Base-by-base conservation (phyloP, 2,329 filamentous ascomycete genomes). In the Aureobasidium sp. region DNA sequence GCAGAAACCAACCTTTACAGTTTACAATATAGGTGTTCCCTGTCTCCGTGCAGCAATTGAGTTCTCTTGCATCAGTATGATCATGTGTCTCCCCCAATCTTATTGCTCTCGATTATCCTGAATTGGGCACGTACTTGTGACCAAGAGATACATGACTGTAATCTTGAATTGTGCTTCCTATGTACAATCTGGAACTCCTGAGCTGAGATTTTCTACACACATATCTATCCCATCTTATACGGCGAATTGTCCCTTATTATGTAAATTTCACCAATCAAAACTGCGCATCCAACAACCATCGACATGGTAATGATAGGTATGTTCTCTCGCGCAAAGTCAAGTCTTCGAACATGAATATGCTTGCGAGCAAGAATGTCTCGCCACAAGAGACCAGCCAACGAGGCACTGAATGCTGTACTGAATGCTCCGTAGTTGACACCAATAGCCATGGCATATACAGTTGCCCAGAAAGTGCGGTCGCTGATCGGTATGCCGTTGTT, bases 341-440 rank as follows among this genome's bases (percentile, higher is more conserved):
- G 78, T 0, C 85, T 82, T 3, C 83, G 78, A 0, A 94, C 90
- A 42, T 81, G 83, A 66, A 94, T 93, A 69, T 91, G 86, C 73
- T 93, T 93, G 33, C 90, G 81, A 0, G 75, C 78, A 1, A 93
- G 81, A 23, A 94, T 93, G 68, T 93, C 90, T 3, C 90, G 83
- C 91, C 91, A 94, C 0, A 93, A 79, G 11, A 94, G 81, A 1
- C 91, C 91, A 1, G 91, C 91, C 1, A 93, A 77, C 0, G 90
- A 92, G 0, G 90, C 91, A 69, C 89, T 92, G 70, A 94, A 92
- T 0, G 90, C 89, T 0, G 88, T 87, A 73, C 90, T 92, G 73
- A 93, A 93, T 0, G 91, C 91, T 5, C 91, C 91, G 66, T 90
- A 93, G 75, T 94, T 93, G 67, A 93, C 89, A 2, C 91, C 91